Evolutionary conservation across 2,329 filamentous ascomycete species (phyloP).

Genomic region (Huntiella abstrusa): DNA sequence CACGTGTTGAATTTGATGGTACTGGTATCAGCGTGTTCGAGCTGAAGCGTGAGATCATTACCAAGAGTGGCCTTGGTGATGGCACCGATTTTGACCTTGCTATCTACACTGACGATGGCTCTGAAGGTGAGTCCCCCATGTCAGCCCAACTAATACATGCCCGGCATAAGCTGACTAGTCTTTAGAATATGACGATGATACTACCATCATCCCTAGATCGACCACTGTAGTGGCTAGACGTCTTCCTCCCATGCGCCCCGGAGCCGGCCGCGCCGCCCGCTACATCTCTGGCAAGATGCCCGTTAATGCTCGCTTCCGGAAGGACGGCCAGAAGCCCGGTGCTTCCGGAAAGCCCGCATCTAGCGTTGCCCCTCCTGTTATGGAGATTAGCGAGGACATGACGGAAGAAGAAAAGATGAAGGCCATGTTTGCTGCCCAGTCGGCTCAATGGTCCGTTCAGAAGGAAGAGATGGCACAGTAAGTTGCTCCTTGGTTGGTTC

Average conservation of each 20-base stretch:
- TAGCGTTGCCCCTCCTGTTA: constrained; percentile 28
- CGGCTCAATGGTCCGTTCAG: constrained; percentile 80
- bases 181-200: constrained; percentile 90
- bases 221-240: constrained; percentile 83
- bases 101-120: constrained; percentile 82
- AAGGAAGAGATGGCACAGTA: constrained; percentile 83
- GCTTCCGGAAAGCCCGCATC: constrained; percentile 51
- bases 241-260: constrained; percentile 64
- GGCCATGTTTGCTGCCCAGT: constrained; percentile 79
- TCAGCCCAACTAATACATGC: neutral
- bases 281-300: constrained; percentile 97
- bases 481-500: constrained; percentile 16
- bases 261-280: constrained; percentile 75
- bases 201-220: constrained; percentile 86
- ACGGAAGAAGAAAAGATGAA: constrained; percentile 89
- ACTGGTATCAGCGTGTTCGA: constrained; percentile 97
- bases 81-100: constrained; percentile 91
- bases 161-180: constrained; percentile 12
- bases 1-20: constrained; percentile 88
- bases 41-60: constrained; percentile 95
- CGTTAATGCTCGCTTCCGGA: constrained; percentile 10
- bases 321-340: constrained; percentile 55
- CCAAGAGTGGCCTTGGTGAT: constrained; percentile 79
- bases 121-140: constrained; percentile 48
- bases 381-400: constrained; percentile 58